Conservation (phyloP, 129 eudicot species). For the Tagetes erecta region DNA sequence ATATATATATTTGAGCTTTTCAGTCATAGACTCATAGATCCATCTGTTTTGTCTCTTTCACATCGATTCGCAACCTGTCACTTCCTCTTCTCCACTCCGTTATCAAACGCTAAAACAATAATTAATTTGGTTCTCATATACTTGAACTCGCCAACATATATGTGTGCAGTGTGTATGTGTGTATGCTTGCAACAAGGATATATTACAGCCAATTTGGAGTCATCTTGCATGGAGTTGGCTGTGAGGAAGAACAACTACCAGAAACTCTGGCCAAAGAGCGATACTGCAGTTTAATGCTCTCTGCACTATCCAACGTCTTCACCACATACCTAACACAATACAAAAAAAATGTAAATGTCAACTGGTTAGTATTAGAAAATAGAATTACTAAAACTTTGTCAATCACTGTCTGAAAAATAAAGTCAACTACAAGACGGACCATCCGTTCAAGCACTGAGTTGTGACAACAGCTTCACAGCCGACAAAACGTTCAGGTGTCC, state of each 20-base stretch:
- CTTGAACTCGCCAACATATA: background rate
- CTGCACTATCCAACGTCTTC: slow-evolving; percentile 93
- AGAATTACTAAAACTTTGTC: background rate
- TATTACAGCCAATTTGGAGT: slow-evolving; percentile 53
- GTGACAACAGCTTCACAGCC: slow-evolving; percentile 93
- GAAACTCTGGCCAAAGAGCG: slow-evolving; percentile 84
- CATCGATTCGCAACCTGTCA: background rate
- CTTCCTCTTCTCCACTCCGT: too few species aligned
- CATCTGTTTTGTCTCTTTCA: background rate
- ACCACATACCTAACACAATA: slow-evolving; percentile 76
- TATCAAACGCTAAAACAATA: too few species aligned
- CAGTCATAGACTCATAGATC: background rate
- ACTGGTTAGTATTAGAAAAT: background rate
- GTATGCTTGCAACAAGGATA: background rate
- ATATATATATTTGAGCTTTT: background rate
- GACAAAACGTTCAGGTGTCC: slow-evolving; percentile 91
- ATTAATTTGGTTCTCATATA: too few species aligned
- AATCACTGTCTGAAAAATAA: background rate
- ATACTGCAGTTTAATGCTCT: slow-evolving; percentile 87
- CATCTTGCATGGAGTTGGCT: slow-evolving; percentile 39
- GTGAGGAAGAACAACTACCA: slow-evolving; percentile 38
- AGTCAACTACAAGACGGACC: slow-evolving; percentile 48
- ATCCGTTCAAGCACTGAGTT: slow-evolving; percentile 96
- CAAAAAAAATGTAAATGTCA: background rate
- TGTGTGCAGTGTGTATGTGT: background rate